Evolutionary conservation across 179 eudicot species (phyloP).

Genomic region (Amaranthus tricolor): DNA sequence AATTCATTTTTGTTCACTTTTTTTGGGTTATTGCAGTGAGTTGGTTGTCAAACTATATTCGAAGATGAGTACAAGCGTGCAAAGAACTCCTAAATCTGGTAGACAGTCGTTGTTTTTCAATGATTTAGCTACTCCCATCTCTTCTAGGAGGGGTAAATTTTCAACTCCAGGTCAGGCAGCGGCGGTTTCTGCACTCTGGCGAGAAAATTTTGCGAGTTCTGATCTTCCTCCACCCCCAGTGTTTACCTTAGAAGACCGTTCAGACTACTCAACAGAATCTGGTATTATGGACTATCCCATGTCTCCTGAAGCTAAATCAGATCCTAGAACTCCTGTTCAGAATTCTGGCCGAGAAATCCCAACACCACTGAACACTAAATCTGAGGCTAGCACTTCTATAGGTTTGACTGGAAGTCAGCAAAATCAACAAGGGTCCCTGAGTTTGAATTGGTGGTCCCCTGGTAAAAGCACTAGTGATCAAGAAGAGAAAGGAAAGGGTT

Average conservation of each 20-base stretch:
- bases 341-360: conserved; percentile 53
- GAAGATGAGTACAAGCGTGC: conserved; percentile 47
- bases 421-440: conserved; percentile 57
- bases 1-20: neutral
- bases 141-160: conserved; percentile 71
- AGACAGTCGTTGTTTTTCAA: conserved; percentile 71
- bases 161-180: conserved; percentile 92
- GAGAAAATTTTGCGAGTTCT: conserved; percentile 73
- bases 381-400: conserved; percentile 73
- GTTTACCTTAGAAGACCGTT: conserved; percentile 90
- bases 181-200: conserved; percentile 96
- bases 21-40: conserved; percentile 6
- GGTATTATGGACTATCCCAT: conserved; percentile 66
- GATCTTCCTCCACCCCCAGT: conserved; percentile 95
- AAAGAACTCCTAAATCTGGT: conserved; percentile 68
- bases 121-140: conserved; percentile 74
- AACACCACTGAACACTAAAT: conserved; percentile 48
- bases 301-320: conserved; percentile 79
- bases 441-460: conserved; percentile 83
- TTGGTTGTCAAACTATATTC: conserved; percentile 3
- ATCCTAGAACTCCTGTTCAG: conserved; percentile 63
- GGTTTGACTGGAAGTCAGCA: conserved; percentile 42
- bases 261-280: conserved; percentile 78
- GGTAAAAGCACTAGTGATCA: conserved; percentile 56
- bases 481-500: conserved; percentile 90